These are phyloP conservation scores for Chalciporus sphaerocephalus DNA, from an alignment of 768 basidiomycete species.

Conservation along the genomic window DNA sequence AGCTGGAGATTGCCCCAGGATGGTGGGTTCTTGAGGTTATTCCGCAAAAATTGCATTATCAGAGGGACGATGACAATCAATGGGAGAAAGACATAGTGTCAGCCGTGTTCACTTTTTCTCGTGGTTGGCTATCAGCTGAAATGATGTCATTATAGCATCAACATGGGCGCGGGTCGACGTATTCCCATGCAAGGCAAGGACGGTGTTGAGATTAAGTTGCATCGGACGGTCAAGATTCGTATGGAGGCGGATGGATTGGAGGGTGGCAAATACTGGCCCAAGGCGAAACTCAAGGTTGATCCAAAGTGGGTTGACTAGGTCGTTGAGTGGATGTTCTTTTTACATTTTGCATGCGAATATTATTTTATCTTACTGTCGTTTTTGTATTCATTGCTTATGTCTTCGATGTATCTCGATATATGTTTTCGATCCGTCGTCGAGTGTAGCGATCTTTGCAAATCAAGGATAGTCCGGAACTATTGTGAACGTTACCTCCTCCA, in stretches of 20 bases:
- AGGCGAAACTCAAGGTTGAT: constrained; percentile 34
- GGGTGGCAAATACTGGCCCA: constrained; percentile 37
- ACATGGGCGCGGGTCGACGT: constrained; percentile 39
- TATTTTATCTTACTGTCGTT: background rate
- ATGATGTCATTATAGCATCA: constrained; percentile 18
- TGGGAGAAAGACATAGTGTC: constrained; percentile 20
- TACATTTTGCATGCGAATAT: background rate
- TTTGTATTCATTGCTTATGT: background rate
- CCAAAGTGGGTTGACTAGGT: constrained; percentile 40
- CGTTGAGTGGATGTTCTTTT: background rate
- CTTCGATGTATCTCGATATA: no score
- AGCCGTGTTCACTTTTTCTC: background rate
- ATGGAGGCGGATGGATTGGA: constrained; percentile 44
- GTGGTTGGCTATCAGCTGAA: constrained; percentile 1
- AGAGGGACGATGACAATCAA: constrained; percentile 18
- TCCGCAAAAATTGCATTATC: constrained; percentile 34
- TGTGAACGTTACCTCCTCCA: no score
- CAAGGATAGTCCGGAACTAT: no score
- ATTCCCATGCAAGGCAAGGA: constrained; percentile 37
- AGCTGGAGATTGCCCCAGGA: constrained; percentile 39
- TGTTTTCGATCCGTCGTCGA: no score
- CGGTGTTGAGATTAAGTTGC: constrained; percentile 42
- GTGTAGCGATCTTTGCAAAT: no score
- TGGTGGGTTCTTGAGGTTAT: constrained; percentile 71
- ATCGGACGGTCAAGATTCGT: constrained; percentile 46